Conservation (phyloP, 768 basidiomycete genomes). For the Lactifluus hygrophoroides region DNA sequence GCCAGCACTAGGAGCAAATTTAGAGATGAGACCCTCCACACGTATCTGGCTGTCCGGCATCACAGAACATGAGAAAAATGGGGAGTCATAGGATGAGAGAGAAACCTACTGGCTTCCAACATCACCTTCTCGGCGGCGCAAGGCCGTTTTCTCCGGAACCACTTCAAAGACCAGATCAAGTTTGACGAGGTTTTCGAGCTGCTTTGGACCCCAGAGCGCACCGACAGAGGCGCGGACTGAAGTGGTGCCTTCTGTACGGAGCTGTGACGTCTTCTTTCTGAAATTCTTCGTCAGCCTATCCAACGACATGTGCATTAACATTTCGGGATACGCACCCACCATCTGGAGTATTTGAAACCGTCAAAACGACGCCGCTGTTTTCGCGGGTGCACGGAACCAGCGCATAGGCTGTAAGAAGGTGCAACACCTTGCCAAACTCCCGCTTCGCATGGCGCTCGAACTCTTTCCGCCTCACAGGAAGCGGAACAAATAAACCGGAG, state of each 20-base stretch:
- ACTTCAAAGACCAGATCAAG: conserved; percentile 65
- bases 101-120: conserved; percentile 7
- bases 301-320: not conserved
- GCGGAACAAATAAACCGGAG: conserved; percentile 61
- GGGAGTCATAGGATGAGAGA: not conserved
- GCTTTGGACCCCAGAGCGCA: conserved; percentile 79
- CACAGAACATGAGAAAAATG: conserved; percentile 14
- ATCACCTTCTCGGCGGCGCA: conserved; percentile 32
- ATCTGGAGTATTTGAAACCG: conserved; percentile 58
- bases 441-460: conserved; percentile 82
- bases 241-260: conserved; percentile 63
- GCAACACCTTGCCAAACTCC: conserved; percentile 81
- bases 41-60: conserved; percentile 31
- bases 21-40: conserved; percentile 77
- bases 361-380: conserved; percentile 57
- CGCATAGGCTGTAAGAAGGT: conserved; percentile 80
- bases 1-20: conserved; percentile 67
- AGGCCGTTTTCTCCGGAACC: conserved; percentile 47
- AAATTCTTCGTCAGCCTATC: not conserved
- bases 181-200: conserved; percentile 64
- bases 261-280: conserved; percentile 57
- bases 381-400: conserved; percentile 63
- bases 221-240: conserved; percentile 56
- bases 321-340: conserved; percentile 51
- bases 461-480: conserved; percentile 90